phyloP scores from a whole-genome alignment of 2,329 filamentous ascomycete genomes.

The Hawksworthiomyces lignivorus region DNA sequence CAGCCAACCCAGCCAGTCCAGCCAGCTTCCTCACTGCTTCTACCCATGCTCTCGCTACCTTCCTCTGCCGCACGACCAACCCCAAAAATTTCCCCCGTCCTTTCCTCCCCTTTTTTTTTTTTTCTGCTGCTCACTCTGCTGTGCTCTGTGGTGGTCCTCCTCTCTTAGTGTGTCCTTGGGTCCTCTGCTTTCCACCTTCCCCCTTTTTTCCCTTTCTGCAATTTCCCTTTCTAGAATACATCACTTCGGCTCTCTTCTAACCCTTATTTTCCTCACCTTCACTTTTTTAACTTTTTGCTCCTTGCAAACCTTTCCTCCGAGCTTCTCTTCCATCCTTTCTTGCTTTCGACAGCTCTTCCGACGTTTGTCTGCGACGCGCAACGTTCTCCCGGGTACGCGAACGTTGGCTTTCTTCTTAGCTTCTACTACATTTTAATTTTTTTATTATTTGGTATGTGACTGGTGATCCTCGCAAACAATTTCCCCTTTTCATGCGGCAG shows the following conservation, averaged over 20 bases:
- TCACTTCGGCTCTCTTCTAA: conserved; percentile 7
- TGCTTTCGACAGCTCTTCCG: conserved; percentile 5
- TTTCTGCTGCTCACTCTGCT: background rate
- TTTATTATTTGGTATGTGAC: conserved; percentile 8
- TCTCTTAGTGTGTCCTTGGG: too few relatives aligned
- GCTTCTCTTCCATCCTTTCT: conserved; percentile 6
- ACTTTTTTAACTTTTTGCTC: background rate
- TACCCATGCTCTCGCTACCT: too few relatives aligned
- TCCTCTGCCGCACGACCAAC: background rate
- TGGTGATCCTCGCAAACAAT: conserved; percentile 3
- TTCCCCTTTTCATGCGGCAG: conserved; percentile 3
- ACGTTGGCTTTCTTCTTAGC: conserved; percentile 1
- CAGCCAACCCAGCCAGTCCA: too few relatives aligned
- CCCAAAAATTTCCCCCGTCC: conserved; percentile 4
- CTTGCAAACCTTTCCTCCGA: conserved; percentile 8
- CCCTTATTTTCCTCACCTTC: conserved; percentile 8
- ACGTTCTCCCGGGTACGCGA: conserved; percentile 3
- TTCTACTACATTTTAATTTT: conserved; percentile 6
- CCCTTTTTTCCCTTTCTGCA: conserved; percentile 15
- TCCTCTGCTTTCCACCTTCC: conserved; percentile 13
- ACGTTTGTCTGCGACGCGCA: conserved; percentile 6
- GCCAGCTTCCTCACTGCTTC: too few relatives aligned
- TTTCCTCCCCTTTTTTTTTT: conserved; percentile 1
- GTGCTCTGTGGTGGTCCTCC: conserved; percentile 1
- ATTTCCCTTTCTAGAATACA: conserved; percentile 17